Base-by-base conservation (phyloP, 208 protist species). In the Crithidia expoeki region DNA sequence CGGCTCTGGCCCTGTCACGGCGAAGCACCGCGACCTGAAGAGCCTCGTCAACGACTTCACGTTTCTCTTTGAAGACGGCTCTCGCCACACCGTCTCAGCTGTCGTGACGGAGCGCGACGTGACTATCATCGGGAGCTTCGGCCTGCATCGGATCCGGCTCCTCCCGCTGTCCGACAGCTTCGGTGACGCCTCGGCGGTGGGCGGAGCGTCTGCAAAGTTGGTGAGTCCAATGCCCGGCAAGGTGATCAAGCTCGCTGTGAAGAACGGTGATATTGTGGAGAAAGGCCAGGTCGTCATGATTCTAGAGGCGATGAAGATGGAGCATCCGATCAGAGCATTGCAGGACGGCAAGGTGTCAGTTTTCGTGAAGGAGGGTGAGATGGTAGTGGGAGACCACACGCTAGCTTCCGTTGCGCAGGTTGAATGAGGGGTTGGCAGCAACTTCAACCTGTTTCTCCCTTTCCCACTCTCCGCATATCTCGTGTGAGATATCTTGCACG, bases 221-320 rank as follows among this genome's bases (percentile, higher is more conserved):
- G 52, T 87, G 55, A 62, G 76, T 19, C 94, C 97, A 30, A 98
- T 98, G 95, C 95, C 97, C 0, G 95, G 97, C 23, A 92, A 90
- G 49, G 88, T 98, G 17, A 81, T 76, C 7, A 93, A 96, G 69
- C 63, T 98, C 10, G 38, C 79, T 32, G 95, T 96, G 5, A 34
- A 71, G 16, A 79, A 71, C 33, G 97, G 98, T 12, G 79, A 95
- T 27, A 32, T 44, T 7, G 95, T 99, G 3, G 80, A 80, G 50
- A 83, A 83, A 30, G 97, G 95, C 28, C 64, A 97, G 34, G 62
- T 90, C 30, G 56, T 99, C 17, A 50, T 98, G 38, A 85, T 97
- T 0, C 68, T 99, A 56, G 96, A 98, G 73, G 96, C 96, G 5
- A 99, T 99, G 97, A 99, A 99, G 83, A 99, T 99, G 96, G 97